Conservation (phyloP, 192 early-diverging fungal species). For the Coemansia sp. region DNA sequence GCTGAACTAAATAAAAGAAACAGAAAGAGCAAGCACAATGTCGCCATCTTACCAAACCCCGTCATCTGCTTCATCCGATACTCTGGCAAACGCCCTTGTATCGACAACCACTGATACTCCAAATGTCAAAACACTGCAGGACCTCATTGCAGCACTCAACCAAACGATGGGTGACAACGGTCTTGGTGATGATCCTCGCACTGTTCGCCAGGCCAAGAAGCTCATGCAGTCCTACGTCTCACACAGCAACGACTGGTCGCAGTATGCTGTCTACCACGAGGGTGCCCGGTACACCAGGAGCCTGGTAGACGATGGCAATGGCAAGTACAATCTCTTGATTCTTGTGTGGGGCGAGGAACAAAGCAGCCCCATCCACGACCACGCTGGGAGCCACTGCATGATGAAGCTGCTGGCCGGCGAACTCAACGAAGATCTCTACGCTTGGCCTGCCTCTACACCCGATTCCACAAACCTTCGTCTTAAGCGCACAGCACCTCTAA, state of each 20-base stretch:
- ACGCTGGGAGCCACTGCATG: constrained; percentile 84
- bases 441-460: constrained; percentile 60
- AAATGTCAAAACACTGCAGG: constrained; percentile 35
- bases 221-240: constrained; percentile 71
- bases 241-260: constrained; percentile 69
- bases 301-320: constrained; percentile 87
- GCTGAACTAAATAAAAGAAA: not conserved
- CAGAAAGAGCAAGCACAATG: not conserved
- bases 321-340: constrained; percentile 90
- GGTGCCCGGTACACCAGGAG: constrained; percentile 80
- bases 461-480: constrained; percentile 27
- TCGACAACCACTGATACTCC: no score
- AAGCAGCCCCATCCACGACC: constrained; percentile 86
- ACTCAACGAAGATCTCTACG: constrained; percentile 74
- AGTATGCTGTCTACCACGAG: constrained; percentile 73
- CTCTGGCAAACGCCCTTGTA: not conserved
- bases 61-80: constrained; percentile 4
- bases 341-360: constrained; percentile 79
- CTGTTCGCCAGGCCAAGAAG: constrained; percentile 32
- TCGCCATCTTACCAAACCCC: not conserved
- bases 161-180: constrained; percentile 32
- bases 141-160: constrained; percentile 39
- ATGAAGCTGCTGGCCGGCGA: constrained; percentile 88
- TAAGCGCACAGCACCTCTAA: constrained; percentile 50
- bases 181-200: constrained; percentile 28